Evolutionary conservation across 805 yeast species (phyloP).

Genomic region (Candida morakotiae): DNA sequence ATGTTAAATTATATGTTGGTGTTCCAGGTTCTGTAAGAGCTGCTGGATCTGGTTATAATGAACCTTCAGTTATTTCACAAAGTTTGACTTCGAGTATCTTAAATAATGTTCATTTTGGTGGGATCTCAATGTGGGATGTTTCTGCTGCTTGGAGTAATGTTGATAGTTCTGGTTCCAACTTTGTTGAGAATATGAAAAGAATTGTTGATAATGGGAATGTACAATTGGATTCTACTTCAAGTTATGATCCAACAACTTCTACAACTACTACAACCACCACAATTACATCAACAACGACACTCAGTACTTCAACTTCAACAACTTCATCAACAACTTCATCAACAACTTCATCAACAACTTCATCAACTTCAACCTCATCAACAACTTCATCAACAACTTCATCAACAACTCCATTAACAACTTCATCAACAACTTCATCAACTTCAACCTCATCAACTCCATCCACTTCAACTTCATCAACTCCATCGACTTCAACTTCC

Average conservation of each 20-base stretch:
- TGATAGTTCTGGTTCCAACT: slow-evolving; percentile 16
- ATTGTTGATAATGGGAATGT: slow-evolving; percentile 25
- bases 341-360: slow-evolving; percentile 2
- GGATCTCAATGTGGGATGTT: slow-evolving; percentile 86
- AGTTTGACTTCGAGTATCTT: slow-evolving; percentile 14
- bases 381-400: slow-evolving; percentile 3
- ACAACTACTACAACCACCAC: slow-evolving; percentile 7
- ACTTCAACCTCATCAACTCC: slow-evolving; percentile 2
- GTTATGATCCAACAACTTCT: slow-evolving; percentile 1
- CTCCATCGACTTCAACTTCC: neutral
- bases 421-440: slow-evolving; percentile 1
- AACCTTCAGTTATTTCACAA: slow-evolving; percentile 15
- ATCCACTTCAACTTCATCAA: neutral
- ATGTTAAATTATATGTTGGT: slow-evolving; percentile 30
- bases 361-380: slow-evolving; percentile 4
- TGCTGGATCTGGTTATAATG: slow-evolving; percentile 32
- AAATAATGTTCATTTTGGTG: slow-evolving; percentile 45
- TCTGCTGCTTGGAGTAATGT: slow-evolving; percentile 41
- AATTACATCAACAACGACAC: slow-evolving; percentile 6
- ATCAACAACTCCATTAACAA: slow-evolving; percentile 1
- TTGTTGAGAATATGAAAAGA: slow-evolving; percentile 36
- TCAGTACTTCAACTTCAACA: slow-evolving; percentile 5
- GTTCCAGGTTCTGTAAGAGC: slow-evolving; percentile 30
- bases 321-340: slow-evolving; percentile 1
- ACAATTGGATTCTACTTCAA: neutral